These are phyloP conservation scores for Triticum timopheevii DNA, from an alignment of 176 grass and related monocot genomes.

Conservation along the genomic window DNA sequence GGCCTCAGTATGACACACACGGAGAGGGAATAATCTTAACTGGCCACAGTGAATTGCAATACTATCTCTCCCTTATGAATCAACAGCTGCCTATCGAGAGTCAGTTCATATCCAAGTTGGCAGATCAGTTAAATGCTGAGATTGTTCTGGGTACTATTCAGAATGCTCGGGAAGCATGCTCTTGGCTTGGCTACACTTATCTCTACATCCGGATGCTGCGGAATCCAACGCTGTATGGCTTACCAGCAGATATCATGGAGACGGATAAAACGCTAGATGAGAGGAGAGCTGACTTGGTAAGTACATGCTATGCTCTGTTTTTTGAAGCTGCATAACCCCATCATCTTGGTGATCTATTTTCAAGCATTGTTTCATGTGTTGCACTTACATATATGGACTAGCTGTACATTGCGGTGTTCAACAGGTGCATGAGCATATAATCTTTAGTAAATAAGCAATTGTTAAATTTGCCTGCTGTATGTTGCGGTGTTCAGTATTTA, in stretches of 20 bases:
- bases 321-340: background rate
- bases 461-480: background rate
- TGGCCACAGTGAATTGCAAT: conserved; percentile 88
- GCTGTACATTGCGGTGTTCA: background rate
- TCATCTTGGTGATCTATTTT: conserved; percentile 15
- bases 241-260: conserved; percentile 72
- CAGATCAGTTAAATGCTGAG: conserved; percentile 95
- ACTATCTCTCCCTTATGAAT: conserved; percentile 96
- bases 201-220: conserved; percentile 90
- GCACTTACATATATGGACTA: background rate
- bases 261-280: conserved; percentile 81
- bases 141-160: conserved; percentile 91
- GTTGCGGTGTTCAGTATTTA: background rate
- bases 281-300: conserved; percentile 94
- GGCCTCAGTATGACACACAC: conserved; percentile 93
- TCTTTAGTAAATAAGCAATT: background rate
- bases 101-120: conserved; percentile 85
- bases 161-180: conserved; percentile 90
- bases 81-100: conserved; percentile 95
- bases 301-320: conserved; percentile 16
- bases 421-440: background rate
- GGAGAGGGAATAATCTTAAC: conserved; percentile 98
- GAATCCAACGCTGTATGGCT: conserved; percentile 89
- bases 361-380: conserved; percentile 8
- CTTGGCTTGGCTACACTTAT: conserved; percentile 89